Percentiles rank a stretch among this genome's conserved stretches.
Evolutionary conservation across 495 filamentous ascomycete species (phyloP).

Genomic region (Penicillium argentinense): DNA sequence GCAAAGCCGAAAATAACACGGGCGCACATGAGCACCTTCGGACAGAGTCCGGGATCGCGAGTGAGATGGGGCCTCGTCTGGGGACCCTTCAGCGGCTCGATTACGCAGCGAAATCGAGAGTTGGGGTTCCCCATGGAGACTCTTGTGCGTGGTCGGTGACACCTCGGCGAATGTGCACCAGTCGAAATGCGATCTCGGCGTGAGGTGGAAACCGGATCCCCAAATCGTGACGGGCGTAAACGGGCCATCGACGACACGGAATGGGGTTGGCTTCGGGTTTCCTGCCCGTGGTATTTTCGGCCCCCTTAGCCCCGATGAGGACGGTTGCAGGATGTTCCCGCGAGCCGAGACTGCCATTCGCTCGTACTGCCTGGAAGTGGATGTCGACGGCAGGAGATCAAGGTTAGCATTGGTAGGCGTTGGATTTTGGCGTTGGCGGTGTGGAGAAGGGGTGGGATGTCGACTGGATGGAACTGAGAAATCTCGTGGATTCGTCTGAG

Average conservation of each 20-base stretch:
- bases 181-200: slow-evolving; percentile 2
- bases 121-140: slow-evolving; percentile 27
- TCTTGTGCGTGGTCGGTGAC: slow-evolving; percentile 14
- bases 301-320: not conserved
- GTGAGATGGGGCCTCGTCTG: not conserved
- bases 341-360: slow-evolving; percentile 23
- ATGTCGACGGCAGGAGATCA: not conserved
- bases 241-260: not conserved
- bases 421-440: too few species aligned
- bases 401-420: too few species aligned
- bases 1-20: slow-evolving; percentile 7
- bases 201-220: slow-evolving; percentile 15
- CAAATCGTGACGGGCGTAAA: not conserved
- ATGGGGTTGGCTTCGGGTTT: slow-evolving; percentile 5
- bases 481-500: too few species aligned
- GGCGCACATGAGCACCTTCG: slow-evolving; percentile 7
- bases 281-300: not conserved
- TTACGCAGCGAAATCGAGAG: slow-evolving; percentile 1
- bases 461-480: too few species aligned
- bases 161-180: slow-evolving; percentile 19
- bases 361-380: not conserved
- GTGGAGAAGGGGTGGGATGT: too few species aligned
- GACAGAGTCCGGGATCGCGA: slow-evolving; percentile 9
- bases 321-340: slow-evolving; percentile 14
- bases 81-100: not conserved